phyloP scores from a whole-genome alignment of 306 rosid genomes.

The Pterocarpus macrocarpus region DNA sequence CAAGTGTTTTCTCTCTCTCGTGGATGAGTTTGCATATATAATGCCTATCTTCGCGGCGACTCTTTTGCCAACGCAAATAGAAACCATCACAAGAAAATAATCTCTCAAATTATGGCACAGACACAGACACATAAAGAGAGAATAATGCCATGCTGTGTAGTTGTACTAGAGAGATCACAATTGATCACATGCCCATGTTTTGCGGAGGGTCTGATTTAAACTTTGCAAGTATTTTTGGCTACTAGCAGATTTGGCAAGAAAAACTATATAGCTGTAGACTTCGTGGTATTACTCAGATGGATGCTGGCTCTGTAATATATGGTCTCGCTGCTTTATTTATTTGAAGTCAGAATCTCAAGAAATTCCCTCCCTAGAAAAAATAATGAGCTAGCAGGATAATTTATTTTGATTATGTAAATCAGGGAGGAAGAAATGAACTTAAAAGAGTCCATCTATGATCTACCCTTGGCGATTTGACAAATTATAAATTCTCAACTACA shows the following conservation, averaged over 20 bases:
- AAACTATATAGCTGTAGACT: constrained; percentile 34
- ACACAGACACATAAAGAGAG: constrained; percentile 21
- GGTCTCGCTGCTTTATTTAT: constrained; percentile 43
- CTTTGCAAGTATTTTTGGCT: constrained; percentile 46
- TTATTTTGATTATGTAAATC: constrained; percentile 24
- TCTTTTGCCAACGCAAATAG: constrained; percentile 55
- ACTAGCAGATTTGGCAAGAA: constrained; percentile 34
- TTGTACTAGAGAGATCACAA: constrained; percentile 49
- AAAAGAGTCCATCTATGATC: constrained; percentile 10
- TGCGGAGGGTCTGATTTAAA: constrained; percentile 52
- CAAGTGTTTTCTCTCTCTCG: constrained; percentile 32
- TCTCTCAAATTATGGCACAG: background rate
- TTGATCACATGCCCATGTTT: constrained; percentile 76
- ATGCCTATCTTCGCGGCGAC: constrained; percentile 68
- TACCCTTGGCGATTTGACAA: background rate
- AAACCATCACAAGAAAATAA: constrained; percentile 21
- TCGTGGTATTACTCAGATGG: constrained; percentile 36
- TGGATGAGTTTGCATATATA: constrained; percentile 49
- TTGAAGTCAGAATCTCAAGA: constrained; percentile 63
- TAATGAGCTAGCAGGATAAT: background rate
- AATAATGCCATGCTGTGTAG: constrained; percentile 56
- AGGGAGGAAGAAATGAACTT: constrained; percentile 7
- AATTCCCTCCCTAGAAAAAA: constrained; percentile 43
- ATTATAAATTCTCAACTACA: background rate
- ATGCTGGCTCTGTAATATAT: constrained; percentile 18